Base-by-base conservation (phyloP, 306 rosid species). In the Comarum palustre region DNA sequence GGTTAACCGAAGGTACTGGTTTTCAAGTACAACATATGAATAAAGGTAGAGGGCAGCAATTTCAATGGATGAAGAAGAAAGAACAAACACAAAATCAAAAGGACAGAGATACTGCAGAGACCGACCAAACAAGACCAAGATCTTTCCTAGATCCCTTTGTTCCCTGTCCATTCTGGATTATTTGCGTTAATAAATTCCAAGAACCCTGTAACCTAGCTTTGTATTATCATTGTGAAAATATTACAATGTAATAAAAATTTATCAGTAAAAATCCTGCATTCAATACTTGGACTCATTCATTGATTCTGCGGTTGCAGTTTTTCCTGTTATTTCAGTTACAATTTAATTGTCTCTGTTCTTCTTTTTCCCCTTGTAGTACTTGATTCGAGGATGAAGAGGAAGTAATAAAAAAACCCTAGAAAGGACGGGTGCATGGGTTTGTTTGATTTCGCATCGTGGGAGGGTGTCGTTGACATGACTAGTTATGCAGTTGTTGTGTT, bases 241-340 rank as follows among this genome's bases (percentile, higher is more conserved):
- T 25, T 46, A 20, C 32, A 14, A 14, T 70, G 32, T 70, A 32
- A 12, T 77, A 45, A 31, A 41, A 24, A 8, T 8, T 47, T 52
- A 20, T 20, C 27, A n/a, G 4, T n/a, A 24, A n/a, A 41, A 13
- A 69, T n/a, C 45, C 9, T 19, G 43, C 66, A 12, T 67, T 39
- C 17, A 42, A n/a, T 55, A 20, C 60, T 71, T 59, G 25, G 66
- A 59, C 41, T 42, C 60, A n/a, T 22, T 75, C 34, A 64, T 10
- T 5, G 60, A 68, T 78, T 82, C 76, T 73, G 76, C 79, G 80
- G 78, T 82, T 78, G 79, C 80, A 80, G 86, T 82, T 81, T 71
- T 86, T 86, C 51, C 91, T 75, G 93, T 88, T 90, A 79, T 79
- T 75, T 67, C 86, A 80, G 91, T 88, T 90, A 71, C 20, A 47